Percentiles rank a stretch among this genome's conserved stretches.
These are phyloP conservation scores for Ganoderma lucidum DNA, from an alignment of 1,284 basidiomycete species.

Conservation along the genomic window DNA sequence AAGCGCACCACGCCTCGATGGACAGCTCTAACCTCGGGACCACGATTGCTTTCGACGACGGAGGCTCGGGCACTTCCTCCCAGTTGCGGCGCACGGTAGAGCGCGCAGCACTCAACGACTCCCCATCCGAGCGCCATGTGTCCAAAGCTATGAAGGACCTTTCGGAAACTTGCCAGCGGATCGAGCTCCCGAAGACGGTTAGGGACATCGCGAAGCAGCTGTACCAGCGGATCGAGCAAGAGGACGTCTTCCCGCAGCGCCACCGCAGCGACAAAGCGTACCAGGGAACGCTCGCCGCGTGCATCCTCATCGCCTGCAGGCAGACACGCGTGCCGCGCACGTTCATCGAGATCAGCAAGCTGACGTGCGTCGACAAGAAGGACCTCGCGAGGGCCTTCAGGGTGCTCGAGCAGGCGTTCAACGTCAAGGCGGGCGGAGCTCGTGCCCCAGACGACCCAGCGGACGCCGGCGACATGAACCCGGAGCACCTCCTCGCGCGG, in stretches of 20 bases:
- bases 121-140: neutral
- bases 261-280: no score
- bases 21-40: neutral
- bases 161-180: neutral
- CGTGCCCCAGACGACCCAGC: neutral
- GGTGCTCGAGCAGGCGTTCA: neutral
- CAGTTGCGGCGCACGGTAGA: neutral
- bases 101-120: neutral
- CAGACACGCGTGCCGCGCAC: neutral
- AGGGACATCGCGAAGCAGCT: neutral
- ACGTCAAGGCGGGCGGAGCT: neutral
- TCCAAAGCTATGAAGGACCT: neutral
- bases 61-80: neutral
- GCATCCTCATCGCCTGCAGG: constrained; percentile 6
- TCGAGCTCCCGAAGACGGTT: neutral
- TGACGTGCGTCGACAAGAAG: neutral
- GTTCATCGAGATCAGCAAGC: neutral
- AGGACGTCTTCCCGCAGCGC: neutral
- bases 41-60: neutral
- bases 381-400: neutral
- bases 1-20: neutral
- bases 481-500: constrained; percentile 4
- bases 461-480: neutral
- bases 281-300: neutral
- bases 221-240: neutral